These are phyloP conservation scores for Trichoderma virens DNA, from an alignment of 495 filamentous ascomycete species.

Conservation along the genomic window DNA sequence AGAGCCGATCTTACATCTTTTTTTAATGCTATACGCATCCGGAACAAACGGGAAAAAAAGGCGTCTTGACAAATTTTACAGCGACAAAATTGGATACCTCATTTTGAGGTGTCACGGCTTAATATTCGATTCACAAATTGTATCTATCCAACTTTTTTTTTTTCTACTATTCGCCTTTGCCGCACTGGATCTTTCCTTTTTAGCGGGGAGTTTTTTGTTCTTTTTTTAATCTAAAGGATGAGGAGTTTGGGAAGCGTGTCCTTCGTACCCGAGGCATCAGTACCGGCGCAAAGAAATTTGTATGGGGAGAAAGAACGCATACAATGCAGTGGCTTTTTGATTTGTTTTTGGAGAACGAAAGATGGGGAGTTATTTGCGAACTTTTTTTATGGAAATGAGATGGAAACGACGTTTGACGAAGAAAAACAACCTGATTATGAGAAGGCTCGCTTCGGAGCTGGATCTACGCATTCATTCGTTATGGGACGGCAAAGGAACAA, in stretches of 20 bases:
- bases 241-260: constrained; percentile 9
- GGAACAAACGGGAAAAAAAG: not conserved
- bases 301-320: constrained; percentile 2
- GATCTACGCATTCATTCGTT: not conserved
- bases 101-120: not conserved
- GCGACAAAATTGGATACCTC: not conserved
- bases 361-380: constrained; percentile 3
- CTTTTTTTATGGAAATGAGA: not conserved
- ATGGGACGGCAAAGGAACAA: not conserved
- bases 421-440: not conserved
- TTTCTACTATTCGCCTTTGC: not conserved
- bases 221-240: not conserved
- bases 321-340: not conserved
- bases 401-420: constrained; percentile 1
- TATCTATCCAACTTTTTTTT: not conserved
- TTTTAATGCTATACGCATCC: not conserved
- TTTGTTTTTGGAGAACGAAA: not conserved
- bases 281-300: not conserved
- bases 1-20: not conserved
- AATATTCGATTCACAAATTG: not conserved
- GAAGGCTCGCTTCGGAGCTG: not conserved
- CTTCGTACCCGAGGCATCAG: not conserved
- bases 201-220: not conserved
- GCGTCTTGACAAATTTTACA: not conserved
- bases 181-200: not conserved